Conservation (phyloP, 257 asterid genomes). For the Avicennia marina region DNA sequence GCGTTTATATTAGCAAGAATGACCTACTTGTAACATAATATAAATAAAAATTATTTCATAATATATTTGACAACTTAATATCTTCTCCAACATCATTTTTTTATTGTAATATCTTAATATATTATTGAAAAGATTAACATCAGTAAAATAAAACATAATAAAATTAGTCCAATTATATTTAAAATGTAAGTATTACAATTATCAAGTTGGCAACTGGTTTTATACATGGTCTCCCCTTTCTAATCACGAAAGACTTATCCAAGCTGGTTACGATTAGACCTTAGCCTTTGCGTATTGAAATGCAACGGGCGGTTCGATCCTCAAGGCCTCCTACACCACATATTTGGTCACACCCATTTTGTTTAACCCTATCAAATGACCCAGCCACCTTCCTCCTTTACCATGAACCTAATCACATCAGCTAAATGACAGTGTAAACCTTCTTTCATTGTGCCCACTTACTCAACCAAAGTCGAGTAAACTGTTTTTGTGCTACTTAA, state of each 20-base stretch:
- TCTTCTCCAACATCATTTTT: too few species aligned
- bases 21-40: too few species aligned
- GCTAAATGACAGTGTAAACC: conserved; percentile 21
- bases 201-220: too few species aligned
- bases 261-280: conserved; percentile 41
- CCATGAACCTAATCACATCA: conserved; percentile 11
- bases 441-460: conserved; percentile 23
- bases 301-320: conserved; percentile 53
- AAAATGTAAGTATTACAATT: too few species aligned
- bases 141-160: too few species aligned
- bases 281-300: conserved; percentile 53
- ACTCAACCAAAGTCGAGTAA: conserved; percentile 26
- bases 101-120: too few species aligned
- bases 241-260: conserved; percentile 37
- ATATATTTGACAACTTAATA: too few species aligned
- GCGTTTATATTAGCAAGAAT: too few species aligned
- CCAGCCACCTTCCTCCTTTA: conserved; percentile 25
- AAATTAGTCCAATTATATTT: too few species aligned
- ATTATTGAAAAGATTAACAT: too few species aligned
- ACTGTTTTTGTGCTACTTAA: conserved; percentile 31
- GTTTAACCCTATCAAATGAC: conserved; percentile 43
- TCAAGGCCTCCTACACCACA: conserved; percentile 42
- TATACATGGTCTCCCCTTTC: conserved; percentile 37
- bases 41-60: too few species aligned
- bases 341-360: conserved; percentile 51